Evolutionary conservation across 2,329 filamentous ascomycete species (phyloP), one percentile per base, ranked within the genome.

Genomic region (Exserohilum rostratum): DNA sequence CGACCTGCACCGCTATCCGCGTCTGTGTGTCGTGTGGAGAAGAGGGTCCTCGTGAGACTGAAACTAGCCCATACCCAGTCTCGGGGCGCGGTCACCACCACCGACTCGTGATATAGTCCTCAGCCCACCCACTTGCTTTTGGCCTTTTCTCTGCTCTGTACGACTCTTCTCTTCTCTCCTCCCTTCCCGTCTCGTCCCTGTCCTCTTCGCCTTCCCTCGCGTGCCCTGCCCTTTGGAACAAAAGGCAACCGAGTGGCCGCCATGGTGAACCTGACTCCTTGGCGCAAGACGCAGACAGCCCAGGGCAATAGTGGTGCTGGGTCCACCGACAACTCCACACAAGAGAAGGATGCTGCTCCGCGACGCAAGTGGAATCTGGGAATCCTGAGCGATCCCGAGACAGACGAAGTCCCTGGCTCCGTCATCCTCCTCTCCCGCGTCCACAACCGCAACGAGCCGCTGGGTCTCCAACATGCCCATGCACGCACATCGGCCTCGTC

Each of bases 331-430:
- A 20, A 43, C 25, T 46, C 53, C 20, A 30, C 50, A 27, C 30
- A 57, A 31, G 57, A 60, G 40, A 55, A 50, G 12, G 46, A 53
- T 40, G 27, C 50, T 40, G 27, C 50, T 10, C 43, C 43, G 35
- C 54, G 51, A 15, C 61, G 53, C 35, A 68, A 53, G 42, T 85
- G 83, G 77, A 85, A 79, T 13, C 69, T 96, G 78, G 92, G 93
- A n/a, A 90, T 97, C 22, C 75, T 96, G 60, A 93, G 91, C 68
- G 91, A 95, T 66, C 85, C 79, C 43, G 75, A 88, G 53, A 96
- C 92, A 0, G 89, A 95, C 59, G 90, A 96, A 76, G 92, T 96
- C 11, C 93, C 93, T 62, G 91, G 85, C 47, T 87, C 85, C 12
- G 79, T 88, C 35, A 79, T 87, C 39, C 78, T 88, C 6, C 79